phyloP scores from a whole-genome alignment of 106 monocot genomes.

The Iris macrosiphon region DNA sequence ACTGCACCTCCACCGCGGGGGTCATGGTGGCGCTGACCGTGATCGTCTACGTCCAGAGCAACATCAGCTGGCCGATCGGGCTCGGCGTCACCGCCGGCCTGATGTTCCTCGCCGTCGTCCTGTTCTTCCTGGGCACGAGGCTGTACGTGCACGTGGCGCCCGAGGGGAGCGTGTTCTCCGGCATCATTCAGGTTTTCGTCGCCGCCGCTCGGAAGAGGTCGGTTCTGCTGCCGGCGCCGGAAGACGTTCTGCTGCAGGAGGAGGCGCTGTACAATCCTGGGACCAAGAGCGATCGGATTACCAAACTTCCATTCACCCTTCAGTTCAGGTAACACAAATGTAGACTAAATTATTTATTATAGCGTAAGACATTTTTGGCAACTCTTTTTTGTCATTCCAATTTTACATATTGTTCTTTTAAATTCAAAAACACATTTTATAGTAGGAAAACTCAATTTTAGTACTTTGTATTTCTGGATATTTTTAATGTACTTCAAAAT shows the following conservation, averaged over 20 bases:
- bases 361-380: no score
- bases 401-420: no score
- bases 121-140: slow-evolving; percentile 46
- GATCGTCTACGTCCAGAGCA: slow-evolving; percentile 64
- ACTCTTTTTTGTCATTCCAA: no score
- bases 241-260: slow-evolving; percentile 23
- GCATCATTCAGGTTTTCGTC: slow-evolving; percentile 14
- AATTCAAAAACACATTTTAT: neutral
- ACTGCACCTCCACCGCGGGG: slow-evolving; percentile 39
- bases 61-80: slow-evolving; percentile 65
- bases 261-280: slow-evolving; percentile 12
- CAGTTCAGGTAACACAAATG: slow-evolving; percentile 35
- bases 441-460: no score
- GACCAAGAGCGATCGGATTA: neutral
- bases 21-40: slow-evolving; percentile 33
- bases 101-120: slow-evolving; percentile 32
- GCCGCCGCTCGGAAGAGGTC: slow-evolving; percentile 20
- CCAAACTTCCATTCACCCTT: slow-evolving; percentile 20
- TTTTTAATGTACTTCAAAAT: no score
- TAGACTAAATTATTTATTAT: no score
- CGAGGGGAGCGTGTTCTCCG: slow-evolving; percentile 30
- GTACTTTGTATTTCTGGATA: no score
- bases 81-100: slow-evolving; percentile 34
- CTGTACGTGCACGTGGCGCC: slow-evolving; percentile 12
- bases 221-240: slow-evolving; percentile 13